Base-by-base conservation (phyloP, 2,329 filamentous ascomycete species). In the Ilyonectria mors-panacis region DNA sequence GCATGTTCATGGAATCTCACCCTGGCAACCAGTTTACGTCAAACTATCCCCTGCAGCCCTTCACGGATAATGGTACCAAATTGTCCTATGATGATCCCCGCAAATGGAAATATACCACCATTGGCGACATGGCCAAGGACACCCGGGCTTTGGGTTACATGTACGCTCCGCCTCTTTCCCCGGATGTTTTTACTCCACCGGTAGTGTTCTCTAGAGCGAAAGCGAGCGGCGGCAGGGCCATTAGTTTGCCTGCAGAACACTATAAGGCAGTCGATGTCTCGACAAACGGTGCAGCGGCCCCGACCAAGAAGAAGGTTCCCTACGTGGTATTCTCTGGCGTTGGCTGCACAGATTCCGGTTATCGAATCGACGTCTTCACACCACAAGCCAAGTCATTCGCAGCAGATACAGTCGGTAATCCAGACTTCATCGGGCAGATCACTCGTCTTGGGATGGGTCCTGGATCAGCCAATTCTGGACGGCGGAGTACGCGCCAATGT, bases 91-190 rank as follows among this genome's bases (percentile, higher is more conserved):
- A 59, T 12, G 57, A 67, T 21, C 35, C 65, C 19, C 45, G 60
- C 17, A 21, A 44, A 21, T 64, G 56, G 50, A 37, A 19, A 30
- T 67, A 60, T 44, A 60, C 65, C 23, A 64, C 60, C 4, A 64
- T 64, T 15, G 60, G 60, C 28, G 60, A 67, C 17, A 67, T 67
- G 50, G 50, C 60, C 28, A 63, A 64, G 51, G 48, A 55, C 13
- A 60, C 56, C 2, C 50, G 61, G 4, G 48, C 60, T 21, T 33
- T 64, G 5, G 60, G 65, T 2, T 64, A 67, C 15, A 42, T 65
- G 28, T 65, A 67, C 33, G 35, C 35, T 19, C 15, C 33, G 15
- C 65, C 65, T 2, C 56, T 37, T 8, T 55, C 45, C 4, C 35
- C 23, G 13, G 65, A 67, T 23, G 50, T 26, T 17, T 56, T 51